Evolutionary conservation across 169 alveolate species (phyloP).

Genomic region (Babesia gibsoni): DNA sequence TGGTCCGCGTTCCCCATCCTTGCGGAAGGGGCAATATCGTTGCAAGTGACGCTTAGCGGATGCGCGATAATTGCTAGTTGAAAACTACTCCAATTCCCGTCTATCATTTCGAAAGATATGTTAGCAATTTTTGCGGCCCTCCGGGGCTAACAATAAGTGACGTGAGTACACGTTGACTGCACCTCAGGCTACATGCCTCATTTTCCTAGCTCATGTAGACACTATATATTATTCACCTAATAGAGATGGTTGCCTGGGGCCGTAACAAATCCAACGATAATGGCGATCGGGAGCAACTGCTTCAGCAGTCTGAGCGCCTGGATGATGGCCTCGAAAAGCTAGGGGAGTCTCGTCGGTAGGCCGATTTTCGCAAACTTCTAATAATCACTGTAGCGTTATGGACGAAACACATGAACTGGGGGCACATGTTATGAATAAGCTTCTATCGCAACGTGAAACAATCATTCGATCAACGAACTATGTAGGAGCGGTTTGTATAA

Average conservation of each 20-base stretch:
- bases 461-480: constrained; percentile 55
- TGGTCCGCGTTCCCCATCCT: constrained; percentile 71
- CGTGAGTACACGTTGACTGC: neutral
- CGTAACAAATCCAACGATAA: constrained; percentile 15
- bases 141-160: constrained; percentile 60
- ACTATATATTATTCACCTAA: neutral
- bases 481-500: neutral
- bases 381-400: constrained; percentile 14
- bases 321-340: constrained; percentile 36
- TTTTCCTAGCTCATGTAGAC: neutral
- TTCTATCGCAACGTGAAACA: constrained; percentile 59
- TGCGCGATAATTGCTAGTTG: constrained; percentile 99
- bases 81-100: constrained; percentile 98
- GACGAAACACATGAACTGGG: constrained; percentile 60
- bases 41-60: constrained; percentile 99
- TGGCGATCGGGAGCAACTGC: constrained; percentile 52
- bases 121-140: constrained; percentile 93
- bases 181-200: neutral
- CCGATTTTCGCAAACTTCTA: no score
- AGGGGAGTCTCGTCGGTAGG: constrained; percentile 53
- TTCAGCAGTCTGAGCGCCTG: constrained; percentile 46
- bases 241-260: constrained; percentile 25
- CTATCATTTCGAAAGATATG: constrained; percentile 88
- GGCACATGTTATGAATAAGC: constrained; percentile 57
- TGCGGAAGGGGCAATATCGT: constrained; percentile 99